Conservation (phyloP, 768 basidiomycete species). For the Suillus tomentosus region DNA sequence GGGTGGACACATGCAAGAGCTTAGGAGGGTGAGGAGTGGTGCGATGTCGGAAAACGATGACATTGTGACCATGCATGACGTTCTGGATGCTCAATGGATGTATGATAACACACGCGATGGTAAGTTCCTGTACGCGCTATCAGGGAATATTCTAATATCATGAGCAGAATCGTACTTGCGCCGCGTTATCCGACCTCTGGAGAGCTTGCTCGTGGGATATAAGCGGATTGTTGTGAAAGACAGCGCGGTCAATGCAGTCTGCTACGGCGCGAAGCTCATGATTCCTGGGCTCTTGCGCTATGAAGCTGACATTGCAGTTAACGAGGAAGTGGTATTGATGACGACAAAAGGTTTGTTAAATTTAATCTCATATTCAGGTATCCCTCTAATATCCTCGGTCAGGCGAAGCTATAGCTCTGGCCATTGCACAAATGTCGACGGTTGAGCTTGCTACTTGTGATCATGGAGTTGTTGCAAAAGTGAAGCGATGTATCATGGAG, state of each 20-base stretch:
- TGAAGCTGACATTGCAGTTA: slow-evolving; percentile 89
- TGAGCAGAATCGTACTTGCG: slow-evolving; percentile 91
- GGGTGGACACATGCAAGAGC: slow-evolving; percentile 99
- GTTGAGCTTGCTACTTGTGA: slow-evolving; percentile 98
- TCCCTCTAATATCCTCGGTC: slow-evolving; percentile 13
- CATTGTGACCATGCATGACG: slow-evolving; percentile 99
- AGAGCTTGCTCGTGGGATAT: slow-evolving; percentile 92
- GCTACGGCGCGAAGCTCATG: slow-evolving; percentile 99
- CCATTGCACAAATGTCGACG: slow-evolving; percentile 97
- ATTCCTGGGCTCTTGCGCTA: slow-evolving; percentile 97
- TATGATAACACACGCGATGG: slow-evolving; percentile 98
- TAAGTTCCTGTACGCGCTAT: slow-evolving; percentile 32
- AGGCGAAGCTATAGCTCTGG: slow-evolving; percentile 94
- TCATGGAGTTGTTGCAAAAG: slow-evolving; percentile 98
- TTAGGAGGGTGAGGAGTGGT: slow-evolving; percentile 91
- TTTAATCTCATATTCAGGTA: neutral
- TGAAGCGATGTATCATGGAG: slow-evolving; percentile 99
- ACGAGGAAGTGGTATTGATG: slow-evolving; percentile 98
- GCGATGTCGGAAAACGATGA: slow-evolving; percentile 98
- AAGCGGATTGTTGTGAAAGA: slow-evolving; percentile 99
- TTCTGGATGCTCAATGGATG: slow-evolving; percentile 97
- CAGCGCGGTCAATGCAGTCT: slow-evolving; percentile 97
- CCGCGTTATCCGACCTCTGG: slow-evolving; percentile 90
- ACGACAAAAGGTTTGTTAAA: slow-evolving; percentile 82
- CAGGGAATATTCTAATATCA: slow-evolving; percentile 17